Conservation (phyloP, 2,329 filamentous ascomycete genomes). For the Hortaea werneckii region DNA sequence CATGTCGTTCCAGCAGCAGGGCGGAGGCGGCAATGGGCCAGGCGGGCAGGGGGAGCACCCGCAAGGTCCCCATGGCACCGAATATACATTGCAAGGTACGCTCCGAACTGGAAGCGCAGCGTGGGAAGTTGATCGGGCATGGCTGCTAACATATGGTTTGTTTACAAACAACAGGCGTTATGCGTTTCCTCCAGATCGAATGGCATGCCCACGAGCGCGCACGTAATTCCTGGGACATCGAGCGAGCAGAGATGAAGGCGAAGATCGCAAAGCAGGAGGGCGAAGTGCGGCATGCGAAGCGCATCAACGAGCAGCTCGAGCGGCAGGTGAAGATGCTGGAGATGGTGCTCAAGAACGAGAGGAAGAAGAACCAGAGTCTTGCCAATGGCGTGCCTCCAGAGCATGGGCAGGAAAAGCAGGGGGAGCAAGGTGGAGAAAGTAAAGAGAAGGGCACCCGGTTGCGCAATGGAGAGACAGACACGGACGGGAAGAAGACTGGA, state of each 20-base stretch:
- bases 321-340: constrained; percentile 87
- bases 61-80: constrained; percentile 49
- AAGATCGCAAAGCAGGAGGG: constrained; percentile 92
- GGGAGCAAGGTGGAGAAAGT: constrained; percentile 25
- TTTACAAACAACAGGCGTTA: constrained; percentile 56
- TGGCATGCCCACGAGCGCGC: constrained; percentile 98
- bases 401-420: constrained; percentile 13
- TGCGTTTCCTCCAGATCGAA: constrained; percentile 98
- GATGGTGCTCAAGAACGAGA: constrained; percentile 74
- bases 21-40: constrained; percentile 50
- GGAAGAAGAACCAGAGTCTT: constrained; percentile 46
- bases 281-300: constrained; percentile 74
- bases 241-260: constrained; percentile 97
- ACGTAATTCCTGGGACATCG: constrained; percentile 97
- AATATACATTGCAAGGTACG: constrained; percentile 63
- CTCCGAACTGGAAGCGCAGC: neutral
- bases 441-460: constrained; percentile 15
- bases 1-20: constrained; percentile 64
- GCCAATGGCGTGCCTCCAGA: constrained; percentile 10
- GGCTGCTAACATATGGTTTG: too few species aligned
- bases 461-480: constrained; percentile 4
- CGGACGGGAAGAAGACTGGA: constrained; percentile 5
- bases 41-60: constrained; percentile 39
- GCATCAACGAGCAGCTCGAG: constrained; percentile 77
- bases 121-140: too few species aligned